Conservation (phyloP, 2,329 filamentous ascomycete species). For the Phymatotrichopsis omnivora region DNA sequence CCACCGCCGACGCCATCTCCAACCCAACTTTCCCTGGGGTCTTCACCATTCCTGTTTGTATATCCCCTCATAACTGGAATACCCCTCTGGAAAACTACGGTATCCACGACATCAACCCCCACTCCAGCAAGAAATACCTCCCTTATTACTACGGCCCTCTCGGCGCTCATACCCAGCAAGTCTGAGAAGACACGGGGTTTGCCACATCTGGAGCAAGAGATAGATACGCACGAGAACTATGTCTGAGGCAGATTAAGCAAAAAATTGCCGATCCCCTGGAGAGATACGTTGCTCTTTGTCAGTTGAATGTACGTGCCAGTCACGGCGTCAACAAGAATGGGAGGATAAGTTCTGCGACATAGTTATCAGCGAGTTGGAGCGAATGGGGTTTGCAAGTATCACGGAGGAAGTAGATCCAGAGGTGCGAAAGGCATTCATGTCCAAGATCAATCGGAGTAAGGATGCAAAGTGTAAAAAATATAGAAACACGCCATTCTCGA, state of each 20-base stretch:
- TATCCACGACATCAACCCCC: conserved; percentile 13
- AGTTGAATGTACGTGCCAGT: conserved; percentile 6
- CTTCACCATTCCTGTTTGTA: conserved; percentile 24
- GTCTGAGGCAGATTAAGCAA: conserved; percentile 15
- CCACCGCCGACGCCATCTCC: conserved; percentile 22
- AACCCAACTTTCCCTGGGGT: conserved; percentile 21
- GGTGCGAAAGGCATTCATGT: conserved; percentile 17
- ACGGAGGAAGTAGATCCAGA: conserved; percentile 13
- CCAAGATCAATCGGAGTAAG: conserved; percentile 19
- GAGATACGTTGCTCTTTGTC: conserved; percentile 19
- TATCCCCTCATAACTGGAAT: conserved; percentile 25
- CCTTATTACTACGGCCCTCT: conserved; percentile 25
- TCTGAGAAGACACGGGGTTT: conserved; percentile 22
- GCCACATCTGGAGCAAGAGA: conserved; percentile 8
- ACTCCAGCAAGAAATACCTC: conserved; percentile 14
- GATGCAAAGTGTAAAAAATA: no score
- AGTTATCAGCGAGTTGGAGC: conserved; percentile 10
- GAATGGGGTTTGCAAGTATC: background rate
- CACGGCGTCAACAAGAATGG: no score
- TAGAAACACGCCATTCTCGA: no score
- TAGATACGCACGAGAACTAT: conserved; percentile 13
- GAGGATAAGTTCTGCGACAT: conserved; percentile 19
- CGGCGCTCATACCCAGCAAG: conserved; percentile 15
- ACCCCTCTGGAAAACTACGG: conserved; percentile 13
- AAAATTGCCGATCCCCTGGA: conserved; percentile 19